phyloP scores from a whole-genome alignment of 495 filamentous ascomycete genomes.

The Penicillium subrubescens region DNA sequence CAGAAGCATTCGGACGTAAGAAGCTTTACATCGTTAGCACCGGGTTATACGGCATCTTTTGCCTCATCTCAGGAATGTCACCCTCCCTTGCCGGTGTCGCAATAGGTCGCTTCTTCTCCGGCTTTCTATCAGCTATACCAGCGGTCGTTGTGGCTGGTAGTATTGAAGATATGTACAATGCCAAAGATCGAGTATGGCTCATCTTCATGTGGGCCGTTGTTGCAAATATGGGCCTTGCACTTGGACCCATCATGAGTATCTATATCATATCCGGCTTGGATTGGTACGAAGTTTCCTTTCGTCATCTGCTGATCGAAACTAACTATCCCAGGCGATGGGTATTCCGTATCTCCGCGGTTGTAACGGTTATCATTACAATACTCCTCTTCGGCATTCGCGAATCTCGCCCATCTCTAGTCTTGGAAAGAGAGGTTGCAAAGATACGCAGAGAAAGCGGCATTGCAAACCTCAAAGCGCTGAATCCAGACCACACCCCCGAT shows the following conservation, averaged over 20 bases:
- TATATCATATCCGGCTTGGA: slow-evolving; percentile 37
- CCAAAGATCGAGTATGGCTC: slow-evolving; percentile 45
- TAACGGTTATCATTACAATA: slow-evolving; percentile 33
- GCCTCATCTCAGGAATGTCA: slow-evolving; percentile 35
- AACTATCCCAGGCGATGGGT: slow-evolving; percentile 39
- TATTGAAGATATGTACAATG: slow-evolving; percentile 53
- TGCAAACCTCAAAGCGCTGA: slow-evolving; percentile 25
- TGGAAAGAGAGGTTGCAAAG: slow-evolving; percentile 26
- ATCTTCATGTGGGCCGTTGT: slow-evolving; percentile 45
- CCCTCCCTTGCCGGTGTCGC: slow-evolving; percentile 32
- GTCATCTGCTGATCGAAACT: neutral
- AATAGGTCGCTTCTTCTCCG: slow-evolving; percentile 42
- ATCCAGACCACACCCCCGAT: slow-evolving; percentile 37
- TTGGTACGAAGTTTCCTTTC: slow-evolving; percentile 28
- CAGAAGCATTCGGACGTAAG: slow-evolving; percentile 50
- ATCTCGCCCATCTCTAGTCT: slow-evolving; percentile 40
- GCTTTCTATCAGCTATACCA: slow-evolving; percentile 49
- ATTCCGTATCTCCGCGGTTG: slow-evolving; percentile 42
- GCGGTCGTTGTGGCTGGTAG: slow-evolving; percentile 47
- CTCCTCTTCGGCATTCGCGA: slow-evolving; percentile 40
- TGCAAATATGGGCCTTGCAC: slow-evolving; percentile 40
- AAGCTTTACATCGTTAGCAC: slow-evolving; percentile 44
- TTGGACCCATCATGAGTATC: slow-evolving; percentile 47
- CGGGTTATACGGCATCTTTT: slow-evolving; percentile 37
- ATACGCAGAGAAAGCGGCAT: slow-evolving; percentile 30